Percentiles rank a stretch among this genome's conserved stretches.
phyloP scores from a whole-genome alignment of 257 asterid species.

The Przewalskia tangutica region DNA sequence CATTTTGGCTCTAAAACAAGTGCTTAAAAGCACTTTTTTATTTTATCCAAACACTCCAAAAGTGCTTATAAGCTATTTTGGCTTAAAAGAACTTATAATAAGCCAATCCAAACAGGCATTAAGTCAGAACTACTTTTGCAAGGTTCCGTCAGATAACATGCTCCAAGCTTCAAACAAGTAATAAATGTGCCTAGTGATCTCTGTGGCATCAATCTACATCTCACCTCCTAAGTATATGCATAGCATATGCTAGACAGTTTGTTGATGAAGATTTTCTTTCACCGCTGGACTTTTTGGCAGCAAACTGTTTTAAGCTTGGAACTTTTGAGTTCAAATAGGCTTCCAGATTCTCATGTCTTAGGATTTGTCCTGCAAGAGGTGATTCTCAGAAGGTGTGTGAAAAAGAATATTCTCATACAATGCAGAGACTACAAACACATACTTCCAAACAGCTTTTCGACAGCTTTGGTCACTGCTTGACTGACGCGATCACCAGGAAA shows the following conservation, averaged over 20 bases:
- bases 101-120: too few species aligned
- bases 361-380: slow-evolving; percentile 72
- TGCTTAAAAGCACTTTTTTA: too few species aligned
- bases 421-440: slow-evolving; percentile 13
- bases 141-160: background rate
- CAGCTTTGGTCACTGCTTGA: slow-evolving; percentile 56
- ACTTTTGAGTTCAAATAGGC: slow-evolving; percentile 62
- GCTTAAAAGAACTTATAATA: too few species aligned
- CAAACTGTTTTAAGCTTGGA: slow-evolving; percentile 61
- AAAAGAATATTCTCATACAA: background rate
- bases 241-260: slow-evolving; percentile 38
- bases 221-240: slow-evolving; percentile 76
- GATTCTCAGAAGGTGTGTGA: slow-evolving; percentile 17
- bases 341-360: slow-evolving; percentile 70
- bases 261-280: slow-evolving; percentile 20
- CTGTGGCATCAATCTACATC: slow-evolving; percentile 8
- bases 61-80: too few species aligned
- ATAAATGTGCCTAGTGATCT: background rate
- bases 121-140: background rate
- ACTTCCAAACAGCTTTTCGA: slow-evolving; percentile 88
- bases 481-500: slow-evolving; percentile 43
- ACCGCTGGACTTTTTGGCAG: slow-evolving; percentile 14
- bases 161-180: background rate
- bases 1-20: too few species aligned
- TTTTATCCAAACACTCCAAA: too few species aligned